phyloP scores from a whole-genome alignment of 2,329 filamentous ascomycete genomes.

The Aphanoascus verrucosus region DNA sequence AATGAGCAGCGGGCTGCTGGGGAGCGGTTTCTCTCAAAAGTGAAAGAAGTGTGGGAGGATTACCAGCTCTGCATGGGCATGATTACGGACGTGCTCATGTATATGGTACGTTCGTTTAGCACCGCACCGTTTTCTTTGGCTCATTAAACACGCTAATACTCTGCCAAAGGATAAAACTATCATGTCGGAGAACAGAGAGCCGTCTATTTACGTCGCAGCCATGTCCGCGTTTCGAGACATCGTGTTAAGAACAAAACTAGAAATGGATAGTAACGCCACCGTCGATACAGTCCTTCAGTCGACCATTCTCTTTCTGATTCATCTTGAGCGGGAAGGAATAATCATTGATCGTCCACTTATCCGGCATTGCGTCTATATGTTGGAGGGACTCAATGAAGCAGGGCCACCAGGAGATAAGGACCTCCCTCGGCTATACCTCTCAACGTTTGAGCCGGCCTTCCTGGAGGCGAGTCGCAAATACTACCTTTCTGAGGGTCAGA shows the following conservation, averaged over 20 bases:
- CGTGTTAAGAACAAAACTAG: slow-evolving; percentile 56
- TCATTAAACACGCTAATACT: not conserved
- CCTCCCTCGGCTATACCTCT: slow-evolving; percentile 69
- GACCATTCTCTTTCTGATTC: slow-evolving; percentile 80
- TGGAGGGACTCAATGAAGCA: slow-evolving; percentile 76
- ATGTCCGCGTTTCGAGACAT: slow-evolving; percentile 84
- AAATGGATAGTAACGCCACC: slow-evolving; percentile 32
- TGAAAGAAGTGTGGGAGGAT: slow-evolving; percentile 74
- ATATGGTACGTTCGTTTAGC: slow-evolving; percentile 50
- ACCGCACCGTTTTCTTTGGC: not conserved
- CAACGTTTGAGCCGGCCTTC: slow-evolving; percentile 70
- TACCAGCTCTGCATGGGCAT: slow-evolving; percentile 92
- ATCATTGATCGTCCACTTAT: slow-evolving; percentile 74
- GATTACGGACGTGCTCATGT: slow-evolving; percentile 94
- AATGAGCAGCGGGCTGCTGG: slow-evolving; percentile 71
- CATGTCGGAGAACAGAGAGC: slow-evolving; percentile 58
- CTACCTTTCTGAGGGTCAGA: slow-evolving; percentile 64
- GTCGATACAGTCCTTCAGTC: slow-evolving; percentile 67
- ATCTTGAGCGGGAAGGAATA: slow-evolving; percentile 84
- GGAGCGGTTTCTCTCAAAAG: slow-evolving; percentile 66
- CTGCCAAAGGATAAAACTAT: slow-evolving; percentile 61
- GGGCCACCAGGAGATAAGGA: slow-evolving; percentile 57
- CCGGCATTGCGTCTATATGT: slow-evolving; percentile 75
- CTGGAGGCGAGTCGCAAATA: slow-evolving; percentile 59
- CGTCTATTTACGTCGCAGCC: slow-evolving; percentile 71